These are phyloP conservation scores for Colletotrichum horii DNA, from an alignment of 2,329 filamentous ascomycete genomes.

Conservation along the genomic window DNA sequence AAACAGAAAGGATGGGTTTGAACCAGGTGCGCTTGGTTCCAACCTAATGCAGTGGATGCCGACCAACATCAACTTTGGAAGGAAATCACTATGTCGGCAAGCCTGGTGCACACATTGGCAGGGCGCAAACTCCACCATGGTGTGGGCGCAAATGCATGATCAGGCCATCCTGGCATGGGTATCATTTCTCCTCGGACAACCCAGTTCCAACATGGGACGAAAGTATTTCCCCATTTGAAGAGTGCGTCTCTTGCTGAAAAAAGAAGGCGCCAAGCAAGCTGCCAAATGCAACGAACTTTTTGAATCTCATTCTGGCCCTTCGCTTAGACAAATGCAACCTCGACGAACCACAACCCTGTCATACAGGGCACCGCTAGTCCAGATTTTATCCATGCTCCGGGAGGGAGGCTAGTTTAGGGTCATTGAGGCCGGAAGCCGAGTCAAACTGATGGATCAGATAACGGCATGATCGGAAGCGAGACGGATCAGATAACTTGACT, in stretches of 20 bases:
- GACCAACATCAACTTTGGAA: not conserved
- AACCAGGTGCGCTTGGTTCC: not conserved
- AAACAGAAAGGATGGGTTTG: not conserved
- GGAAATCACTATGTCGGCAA: not conserved
- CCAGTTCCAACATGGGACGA: not conserved
- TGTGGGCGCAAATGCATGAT: not conserved
- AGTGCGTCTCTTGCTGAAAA: not conserved
- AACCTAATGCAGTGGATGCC: not conserved
- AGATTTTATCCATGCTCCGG: not conserved
- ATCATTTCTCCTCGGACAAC: not conserved
- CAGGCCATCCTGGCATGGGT: not conserved
- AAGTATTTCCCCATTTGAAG: not conserved
- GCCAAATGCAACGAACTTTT: conserved; percentile 1
- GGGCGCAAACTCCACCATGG: not conserved
- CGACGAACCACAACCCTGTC: not conserved
- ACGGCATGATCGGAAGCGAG: not conserved
- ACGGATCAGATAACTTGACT: conserved; percentile 13
- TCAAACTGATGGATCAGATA: conserved; percentile 15
- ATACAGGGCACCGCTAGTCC: not conserved
- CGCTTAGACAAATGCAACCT: conserved; percentile 9
- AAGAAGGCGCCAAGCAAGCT: conserved; percentile 5
- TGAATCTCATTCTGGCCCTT: not conserved
- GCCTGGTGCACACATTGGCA: not conserved
- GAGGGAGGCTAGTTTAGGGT: not conserved
- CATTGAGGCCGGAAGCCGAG: not conserved